Evolutionary conservation across 2,329 filamentous ascomycete genomes (phyloP), one percentile per base, ranked within the genome.

Genomic region (Nothophaeocryptopus gaeumannii): DNA sequence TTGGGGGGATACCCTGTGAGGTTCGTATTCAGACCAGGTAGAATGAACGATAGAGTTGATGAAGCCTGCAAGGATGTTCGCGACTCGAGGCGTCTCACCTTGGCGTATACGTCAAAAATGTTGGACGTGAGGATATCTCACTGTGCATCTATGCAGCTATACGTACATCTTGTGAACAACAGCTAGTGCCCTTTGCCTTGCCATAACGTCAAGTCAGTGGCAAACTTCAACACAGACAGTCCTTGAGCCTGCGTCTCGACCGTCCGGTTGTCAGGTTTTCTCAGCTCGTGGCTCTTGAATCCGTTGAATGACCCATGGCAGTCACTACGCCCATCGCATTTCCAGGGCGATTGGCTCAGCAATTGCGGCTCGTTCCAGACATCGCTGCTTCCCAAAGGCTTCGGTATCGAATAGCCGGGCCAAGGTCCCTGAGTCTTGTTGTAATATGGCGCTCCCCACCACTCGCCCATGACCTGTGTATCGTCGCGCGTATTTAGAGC

Each of bases 201-300:
- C 20, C 20, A 26, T 7, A 69, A 88, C 65, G 87, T 79, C 2
- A 55, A 53, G 49, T 59, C 58, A 35, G 47, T 47, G 15, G 62
- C 61, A 26, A 89, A 89, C 59, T 89, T 78, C 48, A 96, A 72
- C 15, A 96, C 78, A 5, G 86, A 82, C 43, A 96, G 64, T 1
- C 89, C 92, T 39, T 90, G 87, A 15, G 84, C 82, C 63, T 96
- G 91, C 2, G 91, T 95, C 73, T 96, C 91, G 2, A 95, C 85
- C 0, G 90, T 96, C 33, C 91, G 36, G 33, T 48, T 48, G 14
- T 79, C 2, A 90, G 91, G 32, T 51, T 39, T 47, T 35, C 32
- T 26, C 14, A 41, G 4, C 26, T 46, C 14, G 29, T 38, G 29
- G 11, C 39, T 26, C 12, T 32, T 33, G 30, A 15, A 33, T 9